A percentile compares a stretch with the other conserved stretches of the same genome.
These are phyloP conservation scores for Thermomyces lanuginosus DNA, from an alignment of 2,329 filamentous ascomycete species.

Conservation along the genomic window DNA sequence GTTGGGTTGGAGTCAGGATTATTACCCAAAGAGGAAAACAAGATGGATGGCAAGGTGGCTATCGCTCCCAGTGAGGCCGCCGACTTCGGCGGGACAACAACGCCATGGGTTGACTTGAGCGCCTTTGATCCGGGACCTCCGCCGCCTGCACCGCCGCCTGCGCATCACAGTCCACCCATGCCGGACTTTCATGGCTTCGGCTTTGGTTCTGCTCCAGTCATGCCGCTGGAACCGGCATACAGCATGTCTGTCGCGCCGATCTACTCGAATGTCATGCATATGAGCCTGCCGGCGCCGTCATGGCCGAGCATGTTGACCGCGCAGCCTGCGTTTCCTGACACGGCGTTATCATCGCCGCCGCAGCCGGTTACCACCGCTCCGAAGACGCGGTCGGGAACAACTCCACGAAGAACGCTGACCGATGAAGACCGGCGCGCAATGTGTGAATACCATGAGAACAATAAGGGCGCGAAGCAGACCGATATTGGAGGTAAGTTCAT, in stretches of 20 bases:
- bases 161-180: slow-evolving; percentile 53
- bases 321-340: slow-evolving; percentile 47
- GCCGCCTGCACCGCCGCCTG: no score
- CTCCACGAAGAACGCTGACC: slow-evolving; percentile 72
- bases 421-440: slow-evolving; percentile 80
- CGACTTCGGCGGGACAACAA: no score
- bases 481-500: slow-evolving; percentile 79
- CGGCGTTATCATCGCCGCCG: slow-evolving; percentile 42
- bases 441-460: slow-evolving; percentile 84
- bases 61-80: no score
- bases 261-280: slow-evolving; percentile 43
- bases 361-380: slow-evolving; percentile 26
- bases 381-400: slow-evolving; percentile 38
- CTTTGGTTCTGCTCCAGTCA: slow-evolving; percentile 46
- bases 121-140: slow-evolving; percentile 28
- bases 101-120: slow-evolving; percentile 31
- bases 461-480: slow-evolving; percentile 82
- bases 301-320: slow-evolving; percentile 77
- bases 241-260: slow-evolving; percentile 41
- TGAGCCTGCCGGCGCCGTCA: slow-evolving; percentile 51
- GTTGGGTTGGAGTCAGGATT: no score
- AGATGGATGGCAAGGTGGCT: neutral
- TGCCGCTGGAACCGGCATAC: slow-evolving; percentile 42
- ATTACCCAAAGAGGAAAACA: neutral
- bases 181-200: slow-evolving; percentile 50